These are phyloP conservation scores for Bretschneidera sinensis DNA, from an alignment of 345 rosid species.

Conservation along the genomic window DNA sequence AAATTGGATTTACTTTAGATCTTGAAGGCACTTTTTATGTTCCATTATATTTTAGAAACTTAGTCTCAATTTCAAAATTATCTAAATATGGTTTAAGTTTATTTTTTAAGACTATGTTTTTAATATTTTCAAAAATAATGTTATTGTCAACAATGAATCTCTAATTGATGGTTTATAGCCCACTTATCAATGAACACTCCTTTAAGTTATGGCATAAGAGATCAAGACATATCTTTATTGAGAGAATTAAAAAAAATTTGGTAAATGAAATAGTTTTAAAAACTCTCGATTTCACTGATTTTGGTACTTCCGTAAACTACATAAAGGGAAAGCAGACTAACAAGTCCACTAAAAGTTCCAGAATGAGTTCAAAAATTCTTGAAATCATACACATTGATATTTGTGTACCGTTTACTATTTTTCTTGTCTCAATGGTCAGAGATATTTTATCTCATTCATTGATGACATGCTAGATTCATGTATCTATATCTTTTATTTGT, in stretches of 20 bases:
- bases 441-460: not conserved
- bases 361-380: not conserved
- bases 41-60: not conserved
- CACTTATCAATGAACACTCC: not conserved
- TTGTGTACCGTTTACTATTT: not conserved
- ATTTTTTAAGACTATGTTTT: not conserved
- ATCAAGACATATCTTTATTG: not conserved
- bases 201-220: not conserved
- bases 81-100: not conserved
- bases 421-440: not conserved
- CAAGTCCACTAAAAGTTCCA: not conserved
- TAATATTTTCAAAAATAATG: not conserved
- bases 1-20: conserved; percentile 4
- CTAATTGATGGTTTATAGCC: not conserved
- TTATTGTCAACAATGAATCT: not conserved
- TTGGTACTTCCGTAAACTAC: not conserved
- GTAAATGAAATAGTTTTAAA: not conserved
- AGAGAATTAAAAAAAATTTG: not conserved
- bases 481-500: not conserved
- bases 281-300: conserved; percentile 1
- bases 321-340: not conserved
- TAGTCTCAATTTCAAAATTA: not conserved
- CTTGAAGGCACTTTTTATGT: conserved; percentile 3
- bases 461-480: not conserved
- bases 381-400: not conserved